A percentile compares a stretch with the other conserved stretches of the same genome.
phyloP scores from a whole-genome alignment of 2,329 filamentous ascomycete genomes.

The Aureobasidium zeae region DNA sequence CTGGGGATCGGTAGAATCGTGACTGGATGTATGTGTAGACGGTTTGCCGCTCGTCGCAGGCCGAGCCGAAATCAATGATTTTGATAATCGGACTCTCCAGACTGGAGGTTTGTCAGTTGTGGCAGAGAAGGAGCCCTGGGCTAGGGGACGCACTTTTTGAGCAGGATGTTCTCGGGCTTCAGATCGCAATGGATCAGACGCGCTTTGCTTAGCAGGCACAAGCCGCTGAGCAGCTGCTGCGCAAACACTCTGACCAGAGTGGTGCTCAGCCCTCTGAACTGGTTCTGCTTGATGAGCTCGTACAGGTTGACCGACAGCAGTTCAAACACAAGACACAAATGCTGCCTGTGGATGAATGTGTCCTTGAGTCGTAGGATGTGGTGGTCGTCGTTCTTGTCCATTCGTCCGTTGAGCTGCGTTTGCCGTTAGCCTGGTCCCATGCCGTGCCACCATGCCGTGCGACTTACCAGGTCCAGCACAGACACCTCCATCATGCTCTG shows the following conservation, averaged over 20 bases:
- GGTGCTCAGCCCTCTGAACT: slow-evolving; percentile 93
- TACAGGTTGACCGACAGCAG: slow-evolving; percentile 95
- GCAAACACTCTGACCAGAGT: slow-evolving; percentile 95
- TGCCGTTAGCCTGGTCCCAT: slow-evolving; percentile 24
- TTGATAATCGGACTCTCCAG: slow-evolving; percentile 99
- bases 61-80: slow-evolving; percentile 98
- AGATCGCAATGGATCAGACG: slow-evolving; percentile 95
- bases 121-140: not conserved
- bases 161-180: slow-evolving; percentile 93
- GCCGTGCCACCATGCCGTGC: not conserved
- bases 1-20: slow-evolving; percentile 91
- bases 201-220: slow-evolving; percentile 89
- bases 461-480: slow-evolving; percentile 76
- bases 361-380: slow-evolving; percentile 91
- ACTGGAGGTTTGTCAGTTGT: slow-evolving; percentile 30
- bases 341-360: slow-evolving; percentile 95
- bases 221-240: slow-evolving; percentile 86
- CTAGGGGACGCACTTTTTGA: slow-evolving; percentile 64
- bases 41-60: slow-evolving; percentile 94
- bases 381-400: slow-evolving; percentile 98
- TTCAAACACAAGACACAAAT: slow-evolving; percentile 94
- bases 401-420: slow-evolving; percentile 80
- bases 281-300: slow-evolving; percentile 98
- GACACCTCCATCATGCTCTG: slow-evolving; percentile 99
- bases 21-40: slow-evolving; percentile 99